Base-by-base conservation (phyloP, 257 asterid genomes). In the Vinca minor region DNA sequence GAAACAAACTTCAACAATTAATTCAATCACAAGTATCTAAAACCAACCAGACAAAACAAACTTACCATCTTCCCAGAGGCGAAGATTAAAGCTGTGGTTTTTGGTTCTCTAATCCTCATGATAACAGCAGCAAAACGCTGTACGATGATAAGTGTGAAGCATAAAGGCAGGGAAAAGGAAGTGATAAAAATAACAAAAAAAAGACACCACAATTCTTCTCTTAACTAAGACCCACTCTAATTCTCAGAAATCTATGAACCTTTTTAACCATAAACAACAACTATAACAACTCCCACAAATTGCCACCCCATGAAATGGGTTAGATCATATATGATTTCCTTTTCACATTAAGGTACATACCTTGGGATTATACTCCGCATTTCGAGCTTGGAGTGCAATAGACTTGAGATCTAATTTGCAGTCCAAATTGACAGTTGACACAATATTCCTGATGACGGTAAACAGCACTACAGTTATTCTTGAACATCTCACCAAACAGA, bases 281-380 rank as follows among this genome's bases (percentile, higher is more conserved):
- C 31, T 0, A 4, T 0, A 56, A n/a, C 23, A 25, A 55, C 1
- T 18, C 5, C 42, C 15, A 32, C 25, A 31, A 31, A 1, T 55
- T 55, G 25, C 35, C 60, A 55, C 5, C 60, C 60, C 49, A 15
- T n/a, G n/a, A n/a, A n/a, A n/a, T n/a, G 2, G 15, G 14, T 31
- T 56, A 56, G 25, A 31, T 55, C 23, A 56, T 15, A 56, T 55
- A 32, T 9, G 25, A 20, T 12, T 61, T 61, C 50, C 6, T 41
- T 35, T 23, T 1, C n/a, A 17, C 4, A 60, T 5, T 0, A 61
- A 15, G 25, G 8, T 42, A 41, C 50, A 35, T 71, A 85, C 97
- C 96, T 91, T 91, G 25, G 95, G 95, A 74, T 91, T 91, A 69
- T 91, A 91, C 68, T 91, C 97, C 42, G 96, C 96, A 81, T 87